Percentiles rank a stretch among this genome's conserved stretches.
Evolutionary conservation across 768 basidiomycete genomes (phyloP).

Genomic region (Boletus sp.): DNA sequence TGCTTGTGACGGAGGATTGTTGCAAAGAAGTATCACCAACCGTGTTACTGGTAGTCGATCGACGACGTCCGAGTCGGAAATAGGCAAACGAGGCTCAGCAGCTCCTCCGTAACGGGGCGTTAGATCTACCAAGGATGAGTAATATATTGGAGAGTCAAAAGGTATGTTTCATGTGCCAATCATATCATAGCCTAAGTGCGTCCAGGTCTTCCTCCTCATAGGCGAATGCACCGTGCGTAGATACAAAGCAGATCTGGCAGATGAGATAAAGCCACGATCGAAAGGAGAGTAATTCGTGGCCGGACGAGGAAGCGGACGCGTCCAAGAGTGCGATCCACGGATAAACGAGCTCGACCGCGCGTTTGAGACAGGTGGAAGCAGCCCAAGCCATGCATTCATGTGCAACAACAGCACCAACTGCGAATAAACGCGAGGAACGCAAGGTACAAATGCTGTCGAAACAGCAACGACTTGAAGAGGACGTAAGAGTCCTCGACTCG

Average conservation of each 20-base stretch:
- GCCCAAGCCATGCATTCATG: constrained; percentile 42
- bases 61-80: not conserved
- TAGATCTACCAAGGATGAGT: constrained; percentile 69
- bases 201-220: constrained; percentile 70
- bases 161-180: constrained; percentile 36
- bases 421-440: constrained; percentile 65
- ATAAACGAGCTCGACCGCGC: constrained; percentile 59
- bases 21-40: constrained; percentile 61
- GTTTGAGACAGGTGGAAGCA: constrained; percentile 49
- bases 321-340: no score
- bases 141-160: constrained; percentile 66
- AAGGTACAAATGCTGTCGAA: constrained; percentile 62
- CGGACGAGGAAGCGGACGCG: no score
- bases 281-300: no score
- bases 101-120: constrained; percentile 65
- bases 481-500: constrained; percentile 57
- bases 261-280: constrained; percentile 83
- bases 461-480: constrained; percentile 67
- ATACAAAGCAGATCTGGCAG: constrained; percentile 73
- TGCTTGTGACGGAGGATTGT: constrained; percentile 75
- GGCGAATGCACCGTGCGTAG: constrained; percentile 68
- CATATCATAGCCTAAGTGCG: constrained; percentile 3
- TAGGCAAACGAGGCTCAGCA: constrained; percentile 70
- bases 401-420: constrained; percentile 46
- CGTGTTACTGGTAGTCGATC: not conserved